These are phyloP conservation scores for Amoeboaphelidium occidentale DNA, from an alignment of 371 early-diverging fungal species.

Conservation along the genomic window DNA sequence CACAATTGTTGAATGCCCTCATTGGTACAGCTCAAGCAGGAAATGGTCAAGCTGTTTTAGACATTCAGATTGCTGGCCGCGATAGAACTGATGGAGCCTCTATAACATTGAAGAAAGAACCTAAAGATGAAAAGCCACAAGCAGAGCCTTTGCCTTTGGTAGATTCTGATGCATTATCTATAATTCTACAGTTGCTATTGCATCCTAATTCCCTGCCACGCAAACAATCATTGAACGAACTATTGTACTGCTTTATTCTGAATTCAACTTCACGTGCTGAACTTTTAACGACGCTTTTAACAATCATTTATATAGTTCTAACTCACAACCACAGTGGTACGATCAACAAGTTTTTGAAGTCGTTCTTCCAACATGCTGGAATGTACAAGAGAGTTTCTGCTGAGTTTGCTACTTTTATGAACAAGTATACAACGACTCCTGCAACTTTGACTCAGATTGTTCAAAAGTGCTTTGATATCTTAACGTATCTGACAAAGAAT, in stretches of 20 bases:
- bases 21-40: slow-evolving; percentile 4
- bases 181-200: too few species aligned
- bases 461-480: not conserved
- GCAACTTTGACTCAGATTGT: not conserved
- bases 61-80: not conserved
- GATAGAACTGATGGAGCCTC: not conserved
- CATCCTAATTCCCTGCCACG: not conserved
- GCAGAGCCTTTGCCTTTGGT: too few species aligned
- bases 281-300: slow-evolving; percentile 10
- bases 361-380: slow-evolving; percentile 52
- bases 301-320: slow-evolving; percentile 34
- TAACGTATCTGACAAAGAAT: not conserved
- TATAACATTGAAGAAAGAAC: not conserved
- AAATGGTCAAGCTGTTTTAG: not conserved
- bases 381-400: slow-evolving; percentile 34
- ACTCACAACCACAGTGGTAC: slow-evolving; percentile 55
- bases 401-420: slow-evolving; percentile 9
- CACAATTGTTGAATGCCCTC: slow-evolving; percentile 9
- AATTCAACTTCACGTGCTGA: slow-evolving; percentile 1
- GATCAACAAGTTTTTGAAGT: slow-evolving; percentile 51
- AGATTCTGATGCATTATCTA: too few species aligned
- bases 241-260: not conserved
- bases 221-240: not conserved
- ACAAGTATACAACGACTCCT: slow-evolving; percentile 10
- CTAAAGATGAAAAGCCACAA: too few species aligned